These are phyloP conservation scores for Aspergillus sp. DNA, from an alignment of 2,329 filamentous ascomycete genomes.

Conservation along the genomic window DNA sequence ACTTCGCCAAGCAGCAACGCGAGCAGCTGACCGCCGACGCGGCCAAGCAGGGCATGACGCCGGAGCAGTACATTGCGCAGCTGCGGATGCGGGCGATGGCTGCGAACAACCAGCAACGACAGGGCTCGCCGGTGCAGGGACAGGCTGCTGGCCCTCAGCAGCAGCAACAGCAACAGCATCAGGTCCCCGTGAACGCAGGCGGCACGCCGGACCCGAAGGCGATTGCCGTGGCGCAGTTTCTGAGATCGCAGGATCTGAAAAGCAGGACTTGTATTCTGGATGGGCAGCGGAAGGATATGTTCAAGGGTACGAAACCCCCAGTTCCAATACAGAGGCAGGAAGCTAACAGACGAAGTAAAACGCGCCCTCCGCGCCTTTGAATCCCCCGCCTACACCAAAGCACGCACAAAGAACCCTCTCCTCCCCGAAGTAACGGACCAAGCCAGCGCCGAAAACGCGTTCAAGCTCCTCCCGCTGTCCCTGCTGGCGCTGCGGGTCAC, in stretches of 20 bases:
- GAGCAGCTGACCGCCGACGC: slow-evolving; percentile 38
- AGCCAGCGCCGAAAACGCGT: slow-evolving; percentile 79
- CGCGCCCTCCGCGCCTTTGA: slow-evolving; percentile 84
- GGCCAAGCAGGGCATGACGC: slow-evolving; percentile 44
- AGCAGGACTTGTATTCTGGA: slow-evolving; percentile 83
- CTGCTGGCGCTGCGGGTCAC: slow-evolving; percentile 84
- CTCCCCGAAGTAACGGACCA: slow-evolving; percentile 83
- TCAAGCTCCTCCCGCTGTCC: slow-evolving; percentile 89
- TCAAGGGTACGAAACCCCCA: slow-evolving; percentile 56
- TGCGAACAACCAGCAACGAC: slow-evolving; percentile 28
- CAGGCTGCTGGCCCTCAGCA: slow-evolving; percentile 36
- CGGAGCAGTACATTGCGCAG: slow-evolving; percentile 40
- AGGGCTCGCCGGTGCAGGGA: slow-evolving; percentile 19
- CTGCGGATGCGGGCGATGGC: slow-evolving; percentile 40
- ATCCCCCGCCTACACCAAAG: slow-evolving; percentile 83
- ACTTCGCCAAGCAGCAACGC: slow-evolving; percentile 61
- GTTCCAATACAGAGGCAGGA: not conserved
- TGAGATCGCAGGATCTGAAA: slow-evolving; percentile 78
- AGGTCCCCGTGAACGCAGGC: slow-evolving; percentile 38
- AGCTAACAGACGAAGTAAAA: slow-evolving; percentile 57
- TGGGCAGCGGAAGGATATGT: slow-evolving; percentile 96
- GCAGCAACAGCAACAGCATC: slow-evolving; percentile 21
- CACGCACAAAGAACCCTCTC: slow-evolving; percentile 65
- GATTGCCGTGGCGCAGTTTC: slow-evolving; percentile 78
- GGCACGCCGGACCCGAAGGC: slow-evolving; percentile 77